phyloP scores from a whole-genome alignment of 2,329 filamentous ascomycete genomes.

The Plectosphaerella sp. region DNA sequence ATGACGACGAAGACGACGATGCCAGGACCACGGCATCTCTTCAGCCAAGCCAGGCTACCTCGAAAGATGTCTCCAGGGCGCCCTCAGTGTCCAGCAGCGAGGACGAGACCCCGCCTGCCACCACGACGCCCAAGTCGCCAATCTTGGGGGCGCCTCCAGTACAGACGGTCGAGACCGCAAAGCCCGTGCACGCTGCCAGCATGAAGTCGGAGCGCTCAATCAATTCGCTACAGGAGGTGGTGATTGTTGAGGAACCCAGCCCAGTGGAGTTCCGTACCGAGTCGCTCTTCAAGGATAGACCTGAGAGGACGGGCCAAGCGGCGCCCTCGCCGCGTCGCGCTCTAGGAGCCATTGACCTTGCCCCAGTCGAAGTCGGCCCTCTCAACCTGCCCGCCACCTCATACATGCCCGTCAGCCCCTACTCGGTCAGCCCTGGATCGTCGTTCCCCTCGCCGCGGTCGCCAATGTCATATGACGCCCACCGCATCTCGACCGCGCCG shows the following conservation, averaged over 20 bases:
- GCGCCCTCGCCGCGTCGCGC: constrained; percentile 40
- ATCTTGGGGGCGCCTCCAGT: constrained; percentile 12
- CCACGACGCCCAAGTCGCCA: constrained; percentile 13
- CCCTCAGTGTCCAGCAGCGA: constrained; percentile 11
- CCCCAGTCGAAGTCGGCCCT: constrained; percentile 46
- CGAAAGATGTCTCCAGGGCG: not conserved
- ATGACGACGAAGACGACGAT: constrained; percentile 17
- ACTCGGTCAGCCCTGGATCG: constrained; percentile 59
- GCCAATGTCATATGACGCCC: constrained; percentile 64
- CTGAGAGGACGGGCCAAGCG: constrained; percentile 33
- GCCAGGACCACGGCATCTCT: constrained; percentile 18
- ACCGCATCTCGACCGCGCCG: constrained; percentile 69
- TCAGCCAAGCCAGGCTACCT: constrained; percentile 2
- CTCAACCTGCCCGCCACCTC: constrained; percentile 38
- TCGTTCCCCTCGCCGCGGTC: constrained; percentile 68
- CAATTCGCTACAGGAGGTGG: constrained; percentile 46
- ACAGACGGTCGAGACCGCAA: constrained; percentile 25
- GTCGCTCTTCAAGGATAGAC: constrained; percentile 24
- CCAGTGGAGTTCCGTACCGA: constrained; percentile 34
- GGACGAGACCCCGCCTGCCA: constrained; percentile 27
- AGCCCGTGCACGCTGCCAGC: constrained; percentile 26
- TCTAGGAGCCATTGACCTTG: constrained; percentile 37
- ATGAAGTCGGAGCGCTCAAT: constrained; percentile 45
- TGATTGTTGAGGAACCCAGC: constrained; percentile 41
- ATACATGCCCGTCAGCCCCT: constrained; percentile 55